Evolutionary conservation across 371 early-diverging fungal genomes (phyloP).

Genomic region (Mortierella sp.): DNA sequence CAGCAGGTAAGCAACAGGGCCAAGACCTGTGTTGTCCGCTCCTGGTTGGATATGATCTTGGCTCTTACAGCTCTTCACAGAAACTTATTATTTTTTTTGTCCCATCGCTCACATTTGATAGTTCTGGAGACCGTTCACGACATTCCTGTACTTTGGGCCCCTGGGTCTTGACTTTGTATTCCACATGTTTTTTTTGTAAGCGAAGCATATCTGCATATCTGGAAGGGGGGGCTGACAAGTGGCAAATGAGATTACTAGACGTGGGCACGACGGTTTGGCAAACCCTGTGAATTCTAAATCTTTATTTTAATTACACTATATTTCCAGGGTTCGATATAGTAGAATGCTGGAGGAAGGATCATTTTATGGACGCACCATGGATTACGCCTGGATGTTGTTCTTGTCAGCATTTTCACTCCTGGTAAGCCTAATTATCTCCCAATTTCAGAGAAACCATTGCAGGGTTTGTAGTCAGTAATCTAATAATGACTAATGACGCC

Average conservation of each 20-base stretch:
- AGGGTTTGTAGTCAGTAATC: neutral
- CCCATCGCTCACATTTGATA: constrained; percentile 53
- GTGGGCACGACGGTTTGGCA: constrained; percentile 4
- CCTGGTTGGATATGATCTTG: neutral
- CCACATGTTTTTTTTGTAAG: constrained; percentile 95
- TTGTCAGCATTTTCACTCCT: constrained; percentile 74
- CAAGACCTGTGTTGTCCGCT: neutral
- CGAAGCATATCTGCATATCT: constrained; percentile 3
- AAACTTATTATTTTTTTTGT: neutral
- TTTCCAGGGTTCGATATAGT: constrained; percentile 83
- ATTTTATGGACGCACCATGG: constrained; percentile 89
- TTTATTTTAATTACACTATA: neutral
- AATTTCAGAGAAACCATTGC: neutral
- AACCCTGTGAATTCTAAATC: neutral
- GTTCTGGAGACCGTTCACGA: constrained; percentile 94
- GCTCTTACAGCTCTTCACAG: neutral
- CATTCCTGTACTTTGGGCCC: constrained; percentile 92
- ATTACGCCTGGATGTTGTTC: constrained; percentile 90
- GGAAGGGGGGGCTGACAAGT: neutral
- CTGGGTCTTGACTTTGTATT: constrained; percentile 92
- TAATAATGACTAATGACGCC: neutral
- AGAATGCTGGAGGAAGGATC: constrained; percentile 96
- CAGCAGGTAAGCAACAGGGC: constrained; percentile 69
- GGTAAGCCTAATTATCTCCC: constrained; percentile 44
- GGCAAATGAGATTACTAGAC: constrained; percentile 8